Percentiles rank a stretch among this genome's conserved stretches.
Evolutionary conservation across 371 early-diverging fungal species (phyloP).

Genomic region (Chytridium lagenaria): DNA sequence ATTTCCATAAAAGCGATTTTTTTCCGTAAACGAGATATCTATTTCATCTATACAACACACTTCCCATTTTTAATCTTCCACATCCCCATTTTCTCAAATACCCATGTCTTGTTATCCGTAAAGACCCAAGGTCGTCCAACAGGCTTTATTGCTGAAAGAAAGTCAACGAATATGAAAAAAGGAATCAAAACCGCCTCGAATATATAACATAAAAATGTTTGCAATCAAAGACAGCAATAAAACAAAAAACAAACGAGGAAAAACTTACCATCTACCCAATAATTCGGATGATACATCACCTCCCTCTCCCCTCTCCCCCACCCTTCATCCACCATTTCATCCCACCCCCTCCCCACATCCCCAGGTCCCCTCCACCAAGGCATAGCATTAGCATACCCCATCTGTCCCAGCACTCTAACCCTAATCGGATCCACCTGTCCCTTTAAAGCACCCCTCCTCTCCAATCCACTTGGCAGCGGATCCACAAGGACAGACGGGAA

Average conservation of each 20-base stretch:
- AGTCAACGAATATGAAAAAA: no score
- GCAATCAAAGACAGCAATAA: no score
- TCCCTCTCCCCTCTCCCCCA: slow-evolving; percentile 11
- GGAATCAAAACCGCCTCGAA: no score
- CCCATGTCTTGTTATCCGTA: neutral
- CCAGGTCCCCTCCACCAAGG: neutral
- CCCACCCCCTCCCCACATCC: neutral
- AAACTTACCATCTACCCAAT: slow-evolving; percentile 11
- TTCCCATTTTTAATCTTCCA: neutral
- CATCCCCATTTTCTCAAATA: neutral
- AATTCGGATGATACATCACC: slow-evolving; percentile 29
- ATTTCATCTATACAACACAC: no score
- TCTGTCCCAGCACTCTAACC: slow-evolving; percentile 25
- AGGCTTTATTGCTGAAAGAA: no score
- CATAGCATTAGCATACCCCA: slow-evolving; percentile 20
- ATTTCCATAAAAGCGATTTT: no score
- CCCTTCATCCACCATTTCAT: neutral
- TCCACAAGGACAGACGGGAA: slow-evolving; percentile 27
- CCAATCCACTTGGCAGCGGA: slow-evolving; percentile 25
- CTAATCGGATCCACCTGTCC: neutral
- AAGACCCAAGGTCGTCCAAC: slow-evolving; percentile 2
- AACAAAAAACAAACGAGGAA: no score
- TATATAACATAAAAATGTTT: no score
- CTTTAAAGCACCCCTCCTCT: neutral
- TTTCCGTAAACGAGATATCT: no score